Evolutionary conservation across 192 early-diverging fungal genomes (phyloP).

Genomic region (Martensiomyces pterosporus): DNA sequence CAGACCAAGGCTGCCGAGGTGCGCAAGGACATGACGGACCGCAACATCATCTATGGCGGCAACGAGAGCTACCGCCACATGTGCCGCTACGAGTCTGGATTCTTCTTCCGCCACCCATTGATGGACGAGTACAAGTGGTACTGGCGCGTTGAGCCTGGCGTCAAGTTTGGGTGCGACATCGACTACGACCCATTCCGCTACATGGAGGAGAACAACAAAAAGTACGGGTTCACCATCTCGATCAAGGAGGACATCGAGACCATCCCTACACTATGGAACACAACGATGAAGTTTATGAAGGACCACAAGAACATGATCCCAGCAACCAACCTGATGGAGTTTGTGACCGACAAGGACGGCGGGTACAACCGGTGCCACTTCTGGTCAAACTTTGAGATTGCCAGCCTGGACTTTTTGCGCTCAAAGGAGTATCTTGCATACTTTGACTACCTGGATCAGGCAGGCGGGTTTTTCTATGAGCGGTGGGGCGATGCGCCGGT

Average conservation of each 20-base stretch:
- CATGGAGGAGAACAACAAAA: slow-evolving; percentile 66
- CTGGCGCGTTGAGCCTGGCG: slow-evolving; percentile 76
- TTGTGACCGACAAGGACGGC: slow-evolving; percentile 32
- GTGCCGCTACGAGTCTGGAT: slow-evolving; percentile 65
- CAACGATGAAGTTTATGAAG: slow-evolving; percentile 51
- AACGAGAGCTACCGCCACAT: slow-evolving; percentile 60
- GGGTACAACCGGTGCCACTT: slow-evolving; percentile 70
- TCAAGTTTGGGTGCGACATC: slow-evolving; percentile 64
- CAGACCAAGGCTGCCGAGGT: neutral
- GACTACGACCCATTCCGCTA: slow-evolving; percentile 69
- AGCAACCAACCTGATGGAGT: slow-evolving; percentile 54
- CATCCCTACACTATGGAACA: slow-evolving; percentile 11
- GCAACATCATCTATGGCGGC: slow-evolving; percentile 50
- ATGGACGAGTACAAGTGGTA: slow-evolving; percentile 66
- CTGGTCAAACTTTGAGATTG: slow-evolving; percentile 78
- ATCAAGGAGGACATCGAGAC: slow-evolving; percentile 52
- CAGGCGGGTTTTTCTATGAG: slow-evolving; percentile 57
- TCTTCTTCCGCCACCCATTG: slow-evolving; percentile 61
- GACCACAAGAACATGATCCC: slow-evolving; percentile 34
- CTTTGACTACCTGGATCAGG: slow-evolving; percentile 52
- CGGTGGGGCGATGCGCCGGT: slow-evolving; percentile 53
- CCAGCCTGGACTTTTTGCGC: slow-evolving; percentile 55
- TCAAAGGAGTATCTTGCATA: slow-evolving; percentile 49
- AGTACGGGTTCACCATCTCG: slow-evolving; percentile 62
- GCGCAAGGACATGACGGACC: slow-evolving; percentile 8